Conservation (phyloP, 2,329 filamentous ascomycete genomes). For the Thermomyces lanuginosus region DNA sequence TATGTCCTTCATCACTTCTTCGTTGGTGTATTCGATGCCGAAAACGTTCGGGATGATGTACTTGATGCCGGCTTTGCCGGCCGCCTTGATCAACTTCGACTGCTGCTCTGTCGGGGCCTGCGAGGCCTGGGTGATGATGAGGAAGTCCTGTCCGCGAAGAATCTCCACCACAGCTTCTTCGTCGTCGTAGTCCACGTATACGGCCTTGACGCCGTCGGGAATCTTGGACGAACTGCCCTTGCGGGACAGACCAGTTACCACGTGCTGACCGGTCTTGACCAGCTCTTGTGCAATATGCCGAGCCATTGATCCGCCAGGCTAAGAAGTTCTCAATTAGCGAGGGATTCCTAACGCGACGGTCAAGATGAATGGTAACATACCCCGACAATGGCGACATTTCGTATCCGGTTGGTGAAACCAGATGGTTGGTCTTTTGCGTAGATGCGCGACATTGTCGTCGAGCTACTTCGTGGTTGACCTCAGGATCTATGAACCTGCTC, state of each 20-base stretch:
- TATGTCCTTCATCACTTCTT: constrained; percentile 17
- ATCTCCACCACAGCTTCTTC: constrained; percentile 32
- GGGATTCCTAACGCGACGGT: too few relatives aligned
- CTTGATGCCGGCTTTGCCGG: constrained; percentile 37
- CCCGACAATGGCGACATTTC: constrained; percentile 3
- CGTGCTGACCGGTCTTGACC: constrained; percentile 33
- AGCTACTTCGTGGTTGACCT: neutral
- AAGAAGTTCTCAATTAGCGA: too few relatives aligned
- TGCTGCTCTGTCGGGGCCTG: constrained; percentile 32
- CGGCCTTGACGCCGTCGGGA: constrained; percentile 29
- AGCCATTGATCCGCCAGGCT: constrained; percentile 4
- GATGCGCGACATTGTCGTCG: constrained; percentile 1
- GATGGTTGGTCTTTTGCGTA: constrained; percentile 3
- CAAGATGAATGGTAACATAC: too few relatives aligned
- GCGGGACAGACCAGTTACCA: constrained; percentile 37
- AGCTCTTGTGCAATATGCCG: constrained; percentile 14
- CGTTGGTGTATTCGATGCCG: constrained; percentile 15
- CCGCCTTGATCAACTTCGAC: constrained; percentile 36
- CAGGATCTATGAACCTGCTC: too few relatives aligned
- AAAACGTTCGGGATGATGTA: constrained; percentile 41
- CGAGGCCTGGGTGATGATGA: constrained; percentile 39
- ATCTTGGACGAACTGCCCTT: constrained; percentile 25
- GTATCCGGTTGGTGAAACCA: constrained; percentile 1
- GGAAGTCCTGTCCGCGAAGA: constrained; percentile 38
- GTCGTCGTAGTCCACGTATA: constrained; percentile 35